Conservation (phyloP, 352 stramenopile genomes). For the Hyaloperonospora brassicae region DNA sequence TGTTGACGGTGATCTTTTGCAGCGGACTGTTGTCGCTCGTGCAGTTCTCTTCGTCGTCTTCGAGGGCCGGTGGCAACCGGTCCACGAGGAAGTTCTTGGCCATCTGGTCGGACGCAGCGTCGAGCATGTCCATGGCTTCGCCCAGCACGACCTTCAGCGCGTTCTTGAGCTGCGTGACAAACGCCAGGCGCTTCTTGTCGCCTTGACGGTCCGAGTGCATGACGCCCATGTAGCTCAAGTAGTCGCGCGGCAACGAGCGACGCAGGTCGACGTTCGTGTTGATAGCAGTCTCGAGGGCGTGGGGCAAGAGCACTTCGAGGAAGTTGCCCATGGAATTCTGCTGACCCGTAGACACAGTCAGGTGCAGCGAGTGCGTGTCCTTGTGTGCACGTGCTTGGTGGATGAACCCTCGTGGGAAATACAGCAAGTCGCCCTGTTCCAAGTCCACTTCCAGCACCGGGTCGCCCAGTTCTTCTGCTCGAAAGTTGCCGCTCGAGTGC, state of each 20-base stretch:
- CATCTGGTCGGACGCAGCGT: constrained; percentile 76
- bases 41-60: constrained; percentile 75
- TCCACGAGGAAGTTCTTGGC: constrained; percentile 74
- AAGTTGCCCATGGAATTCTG: constrained; percentile 80
- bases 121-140: constrained; percentile 63
- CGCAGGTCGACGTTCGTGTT: constrained; percentile 51
- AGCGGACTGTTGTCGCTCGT: constrained; percentile 64
- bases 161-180: constrained; percentile 46
- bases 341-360: constrained; percentile 86
- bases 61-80: constrained; percentile 58
- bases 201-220: constrained; percentile 68
- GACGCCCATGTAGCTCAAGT: constrained; percentile 84
- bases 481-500: constrained; percentile 69
- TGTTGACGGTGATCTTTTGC: constrained; percentile 78
- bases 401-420: constrained; percentile 87
- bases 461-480: constrained; percentile 63
- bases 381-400: constrained; percentile 66
- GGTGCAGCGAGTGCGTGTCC: constrained; percentile 73
- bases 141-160: constrained; percentile 52
- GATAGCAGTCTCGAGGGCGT: constrained; percentile 54
- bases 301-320: constrained; percentile 50
- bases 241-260: constrained; percentile 76
- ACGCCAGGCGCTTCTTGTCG: constrained; percentile 37
- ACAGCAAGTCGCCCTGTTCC: constrained; percentile 83
- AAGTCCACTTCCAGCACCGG: constrained; percentile 76